These are phyloP conservation scores for Phoenix dactylifera DNA, from an alignment of 176 grass and related monocot species.

Conservation along the genomic window DNA sequence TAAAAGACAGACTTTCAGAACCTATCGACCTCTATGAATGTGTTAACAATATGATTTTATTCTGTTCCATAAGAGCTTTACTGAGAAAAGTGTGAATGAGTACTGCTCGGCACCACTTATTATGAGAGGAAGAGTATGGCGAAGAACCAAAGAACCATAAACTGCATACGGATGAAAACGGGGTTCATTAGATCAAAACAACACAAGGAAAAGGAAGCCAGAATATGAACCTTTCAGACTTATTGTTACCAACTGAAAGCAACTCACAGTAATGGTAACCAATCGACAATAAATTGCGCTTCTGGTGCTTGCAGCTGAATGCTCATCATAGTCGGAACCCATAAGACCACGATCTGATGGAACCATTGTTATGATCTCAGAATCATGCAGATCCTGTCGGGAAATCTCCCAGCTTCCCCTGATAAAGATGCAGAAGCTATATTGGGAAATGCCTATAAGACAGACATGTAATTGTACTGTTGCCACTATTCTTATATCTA, in stretches of 20 bases:
- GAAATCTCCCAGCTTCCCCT: slow-evolving; percentile 83
- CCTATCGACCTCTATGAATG: too few relatives aligned
- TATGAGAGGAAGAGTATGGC: slow-evolving; percentile 67
- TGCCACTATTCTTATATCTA: too few relatives aligned
- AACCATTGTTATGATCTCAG: slow-evolving; percentile 68
- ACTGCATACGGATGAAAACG: slow-evolving; percentile 34
- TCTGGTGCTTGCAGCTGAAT: slow-evolving; percentile 36
- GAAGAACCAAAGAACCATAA: slow-evolving; percentile 74
- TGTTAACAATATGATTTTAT: too few relatives aligned
- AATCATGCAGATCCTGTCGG: slow-evolving; percentile 52
- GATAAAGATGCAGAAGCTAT: background rate
- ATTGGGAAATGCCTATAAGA: too few relatives aligned
- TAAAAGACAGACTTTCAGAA: background rate
- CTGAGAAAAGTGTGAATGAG: slow-evolving; percentile 55
- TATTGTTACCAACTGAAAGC: background rate
- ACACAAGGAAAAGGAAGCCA: too few relatives aligned
- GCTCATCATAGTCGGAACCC: slow-evolving; percentile 37
- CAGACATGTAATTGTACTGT: too few relatives aligned
- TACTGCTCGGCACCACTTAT: slow-evolving; percentile 62
- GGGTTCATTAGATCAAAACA: background rate
- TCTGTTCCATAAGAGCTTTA: slow-evolving; percentile 26
- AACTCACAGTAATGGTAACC: slow-evolving; percentile 55
- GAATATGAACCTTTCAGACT: too few relatives aligned
- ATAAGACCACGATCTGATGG: slow-evolving; percentile 43
- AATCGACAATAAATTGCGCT: slow-evolving; percentile 51